A percentile compares a stretch with the other conserved stretches of the same genome.
Conservation (phyloP, 352 stramenopile species). For the Achlya hypogyna region DNA sequence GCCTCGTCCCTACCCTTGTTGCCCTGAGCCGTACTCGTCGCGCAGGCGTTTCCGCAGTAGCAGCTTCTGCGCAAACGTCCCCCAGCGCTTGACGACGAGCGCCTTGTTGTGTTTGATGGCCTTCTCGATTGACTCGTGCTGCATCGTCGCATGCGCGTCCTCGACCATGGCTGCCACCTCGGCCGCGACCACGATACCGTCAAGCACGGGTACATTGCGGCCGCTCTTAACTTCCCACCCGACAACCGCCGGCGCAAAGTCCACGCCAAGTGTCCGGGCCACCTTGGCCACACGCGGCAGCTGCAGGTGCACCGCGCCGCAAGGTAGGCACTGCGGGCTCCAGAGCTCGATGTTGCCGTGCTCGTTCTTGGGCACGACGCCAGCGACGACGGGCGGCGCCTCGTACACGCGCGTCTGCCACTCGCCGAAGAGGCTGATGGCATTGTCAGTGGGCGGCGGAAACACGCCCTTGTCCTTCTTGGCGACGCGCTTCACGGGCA, state of each 20-base stretch:
- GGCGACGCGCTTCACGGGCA: slow-evolving; percentile 36
- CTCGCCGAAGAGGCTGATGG: slow-evolving; percentile 44
- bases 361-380: slow-evolving; percentile 69
- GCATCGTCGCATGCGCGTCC: slow-evolving; percentile 54
- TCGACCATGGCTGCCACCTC: slow-evolving; percentile 36
- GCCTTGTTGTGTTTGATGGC: slow-evolving; percentile 57
- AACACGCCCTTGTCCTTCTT: not conserved
- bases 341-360: slow-evolving; percentile 85
- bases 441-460: not conserved
- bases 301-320: slow-evolving; percentile 45
- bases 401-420: slow-evolving; percentile 71
- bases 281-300: slow-evolving; percentile 55
- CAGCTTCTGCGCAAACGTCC: slow-evolving; percentile 48
- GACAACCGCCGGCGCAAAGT: slow-evolving; percentile 71
- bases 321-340: slow-evolving; percentile 57
- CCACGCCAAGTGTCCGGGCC: slow-evolving; percentile 55
- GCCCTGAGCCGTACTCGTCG: slow-evolving; percentile 59
- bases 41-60: slow-evolving; percentile 62
- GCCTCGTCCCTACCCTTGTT: not conserved
- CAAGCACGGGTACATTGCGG: slow-evolving; percentile 49
- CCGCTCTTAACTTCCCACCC: slow-evolving; percentile 69
- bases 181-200: slow-evolving; percentile 62
- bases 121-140: slow-evolving; percentile 62
- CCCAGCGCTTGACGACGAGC: slow-evolving; percentile 51
- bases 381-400: slow-evolving; percentile 40